Evolutionary conservation across 768 basidiomycete species (phyloP).

Genomic region (Aureoboletus auriporus): DNA sequence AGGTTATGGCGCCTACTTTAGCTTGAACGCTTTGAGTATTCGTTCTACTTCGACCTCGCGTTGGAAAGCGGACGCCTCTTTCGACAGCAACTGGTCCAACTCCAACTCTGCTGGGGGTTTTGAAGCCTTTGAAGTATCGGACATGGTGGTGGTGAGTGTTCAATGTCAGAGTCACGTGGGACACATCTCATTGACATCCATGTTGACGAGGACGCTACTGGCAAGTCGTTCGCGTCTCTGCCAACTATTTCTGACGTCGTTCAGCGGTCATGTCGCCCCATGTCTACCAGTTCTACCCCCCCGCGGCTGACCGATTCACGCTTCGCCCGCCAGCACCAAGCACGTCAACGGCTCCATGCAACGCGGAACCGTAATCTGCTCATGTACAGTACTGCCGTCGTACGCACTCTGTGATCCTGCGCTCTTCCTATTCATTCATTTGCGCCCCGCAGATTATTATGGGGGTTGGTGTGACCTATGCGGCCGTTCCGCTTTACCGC

Average conservation of each 20-base stretch:
- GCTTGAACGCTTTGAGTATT: conserved; percentile 90
- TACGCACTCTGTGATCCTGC: conserved; percentile 35
- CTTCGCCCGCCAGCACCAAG: conserved; percentile 23
- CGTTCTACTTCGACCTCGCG: conserved; percentile 88
- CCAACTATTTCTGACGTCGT: too few species aligned
- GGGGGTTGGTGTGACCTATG: conserved; percentile 86
- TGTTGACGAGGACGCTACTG: not conserved
- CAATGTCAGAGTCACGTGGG: not conserved
- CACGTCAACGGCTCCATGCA: conserved; percentile 42
- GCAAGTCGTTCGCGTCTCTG: not conserved
- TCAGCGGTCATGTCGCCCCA: conserved; percentile 3
- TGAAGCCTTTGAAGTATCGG: conserved; percentile 17
- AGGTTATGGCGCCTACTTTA: conserved; percentile 64
- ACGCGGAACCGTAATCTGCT: conserved; percentile 68
- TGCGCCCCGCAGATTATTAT: conserved; percentile 56
- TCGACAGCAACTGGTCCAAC: conserved; percentile 73
- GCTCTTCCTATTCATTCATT: conserved; percentile 1
- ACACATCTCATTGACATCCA: too few species aligned
- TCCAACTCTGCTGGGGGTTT: conserved; percentile 41
- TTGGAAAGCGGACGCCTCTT: conserved; percentile 82
- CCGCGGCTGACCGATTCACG: not conserved
- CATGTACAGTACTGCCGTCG: conserved; percentile 82
- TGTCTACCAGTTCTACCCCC: conserved; percentile 9
- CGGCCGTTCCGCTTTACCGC: conserved; percentile 94
- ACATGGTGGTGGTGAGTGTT: conserved; percentile 16